Evolutionary conservation across 495 filamentous ascomycete species (phyloP), one percentile per base, ranked within the genome.

Genomic region (Xylaria nigripes): DNA sequence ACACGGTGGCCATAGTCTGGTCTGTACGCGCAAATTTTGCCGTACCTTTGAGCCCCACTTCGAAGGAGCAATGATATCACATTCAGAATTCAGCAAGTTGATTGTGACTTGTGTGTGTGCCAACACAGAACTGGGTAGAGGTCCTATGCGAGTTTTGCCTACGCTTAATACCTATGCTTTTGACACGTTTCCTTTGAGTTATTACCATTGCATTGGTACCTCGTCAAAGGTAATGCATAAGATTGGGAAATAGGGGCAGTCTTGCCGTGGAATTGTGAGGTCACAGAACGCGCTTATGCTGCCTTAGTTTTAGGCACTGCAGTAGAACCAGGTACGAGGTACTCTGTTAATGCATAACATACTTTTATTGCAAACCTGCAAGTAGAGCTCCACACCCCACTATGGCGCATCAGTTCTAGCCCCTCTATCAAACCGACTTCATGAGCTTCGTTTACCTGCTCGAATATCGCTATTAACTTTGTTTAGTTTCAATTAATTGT

Each of bases 361-460:
- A 16, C 45, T 34, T 40, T 55, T 52, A 15, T 34, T 44, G 29
- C 25, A 51, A 43, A 6, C 23, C 36, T 16, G 15, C 15, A 15
- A 6, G 19, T 30, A 19, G 15, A 29, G 38, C 29, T 41, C 52
- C 52, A 43, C 52, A n/a, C 52, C 51, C 52, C 52, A 55, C 52
- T 19, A 43, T 48, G 3, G 7, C 36, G 16, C 29, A 2, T 23
- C 13, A 15, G 32, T n/a, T 48, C 32, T 8, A 36, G 51, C 51
- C 51, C 51, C 44, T 54, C 51, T 32, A 47, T 42, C 51, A 30
- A 53, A 10, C 38, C 50, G 45, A 50, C 22, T 18, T 25, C 30
- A 22, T 24, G 30, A 48, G 12, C 29, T 49, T 38, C 2, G 6
- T 7, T 9, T 49, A 23, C 32, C 18, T 40, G 9, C 3, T 4